Evolutionary conservation across 345 rosid genomes (phyloP).

Genomic region (Adansonia digitata): DNA sequence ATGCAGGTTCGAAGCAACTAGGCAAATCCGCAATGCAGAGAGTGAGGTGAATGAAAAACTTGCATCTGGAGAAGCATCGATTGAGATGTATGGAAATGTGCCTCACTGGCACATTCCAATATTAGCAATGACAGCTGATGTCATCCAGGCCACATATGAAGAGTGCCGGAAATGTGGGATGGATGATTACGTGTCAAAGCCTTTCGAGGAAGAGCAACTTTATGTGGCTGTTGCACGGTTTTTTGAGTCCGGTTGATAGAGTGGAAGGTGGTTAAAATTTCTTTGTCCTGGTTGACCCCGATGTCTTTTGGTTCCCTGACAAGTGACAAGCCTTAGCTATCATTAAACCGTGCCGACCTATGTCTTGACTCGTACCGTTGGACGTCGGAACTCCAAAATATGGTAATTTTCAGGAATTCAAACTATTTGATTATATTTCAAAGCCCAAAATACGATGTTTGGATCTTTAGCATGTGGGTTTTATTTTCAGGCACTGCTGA

Average conservation of each 20-base stretch:
- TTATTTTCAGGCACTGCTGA: slow-evolving; percentile 22
- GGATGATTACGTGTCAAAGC: slow-evolving; percentile 84
- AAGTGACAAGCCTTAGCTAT: slow-evolving; percentile 11
- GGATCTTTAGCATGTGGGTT: neutral
- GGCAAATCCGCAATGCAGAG: slow-evolving; percentile 58
- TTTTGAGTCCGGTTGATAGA: slow-evolving; percentile 43
- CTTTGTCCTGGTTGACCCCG: slow-evolving; percentile 9
- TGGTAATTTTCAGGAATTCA: neutral
- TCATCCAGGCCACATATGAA: slow-evolving; percentile 72
- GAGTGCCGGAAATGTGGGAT: slow-evolving; percentile 75
- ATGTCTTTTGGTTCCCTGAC: slow-evolving; percentile 13
- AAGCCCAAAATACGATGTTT: neutral
- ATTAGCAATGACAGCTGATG: slow-evolving; percentile 95
- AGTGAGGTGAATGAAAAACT: slow-evolving; percentile 43
- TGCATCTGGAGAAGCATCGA: slow-evolving; percentile 44
- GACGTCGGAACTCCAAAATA: neutral
- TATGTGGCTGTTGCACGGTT: slow-evolving; percentile 68
- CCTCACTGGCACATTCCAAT: slow-evolving; percentile 66
- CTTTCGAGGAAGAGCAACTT: slow-evolving; percentile 78
- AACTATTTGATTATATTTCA: neutral
- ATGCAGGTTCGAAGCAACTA: slow-evolving; percentile 84
- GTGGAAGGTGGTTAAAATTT: slow-evolving; percentile 15
- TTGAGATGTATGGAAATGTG: slow-evolving; percentile 35
- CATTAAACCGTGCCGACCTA: neutral
- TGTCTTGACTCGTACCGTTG: neutral